phyloP scores from a whole-genome alignment of 78 protist genomes.

The Dictyostelium intermedium region DNA sequence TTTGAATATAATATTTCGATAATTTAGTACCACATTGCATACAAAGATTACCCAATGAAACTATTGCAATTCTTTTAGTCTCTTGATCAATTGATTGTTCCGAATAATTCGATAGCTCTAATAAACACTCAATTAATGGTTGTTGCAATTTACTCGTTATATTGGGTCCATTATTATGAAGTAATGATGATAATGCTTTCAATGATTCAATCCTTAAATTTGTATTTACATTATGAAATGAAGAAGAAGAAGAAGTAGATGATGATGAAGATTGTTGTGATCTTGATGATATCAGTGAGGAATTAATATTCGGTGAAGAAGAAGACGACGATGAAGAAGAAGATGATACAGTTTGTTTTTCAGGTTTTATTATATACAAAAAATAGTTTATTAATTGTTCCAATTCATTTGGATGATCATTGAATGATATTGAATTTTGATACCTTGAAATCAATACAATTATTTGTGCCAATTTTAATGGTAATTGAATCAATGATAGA shows the following conservation, averaged over 20 bases:
- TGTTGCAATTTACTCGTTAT: slow-evolving; percentile 12
- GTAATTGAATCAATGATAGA: not conserved
- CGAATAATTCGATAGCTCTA: not conserved
- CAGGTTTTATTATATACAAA: not conserved
- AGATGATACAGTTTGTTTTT: not conserved
- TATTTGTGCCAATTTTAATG: not conserved
- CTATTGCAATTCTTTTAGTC: slow-evolving; percentile 45
- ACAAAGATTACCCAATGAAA: slow-evolving; percentile 63
- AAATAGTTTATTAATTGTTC: not conserved
- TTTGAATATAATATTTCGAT: slow-evolving; percentile 19
- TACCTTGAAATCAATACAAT: not conserved
- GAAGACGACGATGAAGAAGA: not conserved
- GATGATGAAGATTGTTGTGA: not conserved
- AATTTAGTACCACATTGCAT: slow-evolving; percentile 51
- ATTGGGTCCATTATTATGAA: slow-evolving; percentile 52
- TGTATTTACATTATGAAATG: not conserved
- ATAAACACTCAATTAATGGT: slow-evolving; percentile 29
- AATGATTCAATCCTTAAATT: slow-evolving; percentile 39
- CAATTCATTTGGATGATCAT: not conserved
- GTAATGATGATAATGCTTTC: slow-evolving; percentile 49
- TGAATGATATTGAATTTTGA: slow-evolving; percentile 4
- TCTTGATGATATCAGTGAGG: not conserved
- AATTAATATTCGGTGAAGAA: not conserved
- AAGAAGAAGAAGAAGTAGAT: not conserved
- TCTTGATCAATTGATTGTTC: slow-evolving; percentile 27